These are phyloP conservation scores for Schizonepeta tenuifolia DNA, from an alignment of 257 asterid genomes.

Conservation along the genomic window DNA sequence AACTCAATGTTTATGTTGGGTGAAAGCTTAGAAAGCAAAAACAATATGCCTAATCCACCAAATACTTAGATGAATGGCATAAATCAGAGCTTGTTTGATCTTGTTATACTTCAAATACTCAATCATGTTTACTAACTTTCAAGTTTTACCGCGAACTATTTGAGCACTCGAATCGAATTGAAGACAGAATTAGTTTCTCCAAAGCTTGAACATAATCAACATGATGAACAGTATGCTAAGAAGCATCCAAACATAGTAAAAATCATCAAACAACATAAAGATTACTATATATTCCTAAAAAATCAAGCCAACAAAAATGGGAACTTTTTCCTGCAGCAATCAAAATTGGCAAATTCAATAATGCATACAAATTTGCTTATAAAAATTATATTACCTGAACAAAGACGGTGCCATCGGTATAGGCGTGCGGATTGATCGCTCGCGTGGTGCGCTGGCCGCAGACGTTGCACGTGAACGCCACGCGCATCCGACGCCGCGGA, in stretches of 20 bases:
- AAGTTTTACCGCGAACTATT: neutral
- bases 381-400: conserved; percentile 67
- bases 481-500: conserved; percentile 93
- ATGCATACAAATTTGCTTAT: neutral
- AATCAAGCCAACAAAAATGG: neutral
- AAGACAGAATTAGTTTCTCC: neutral
- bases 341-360: neutral
- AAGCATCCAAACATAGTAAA: neutral
- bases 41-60: too few relatives aligned
- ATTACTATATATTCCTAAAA: neutral
- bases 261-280: neutral
- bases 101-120: neutral
- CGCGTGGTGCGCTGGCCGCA: conserved; percentile 98
- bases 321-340: neutral
- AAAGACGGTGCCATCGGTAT: conserved; percentile 95
- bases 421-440: conserved; percentile 97
- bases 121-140: neutral
- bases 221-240: neutral
- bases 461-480: conserved; percentile 91
- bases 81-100: too few relatives aligned
- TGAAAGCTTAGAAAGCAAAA: neutral
- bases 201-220: neutral
- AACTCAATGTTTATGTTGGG: too few relatives aligned
- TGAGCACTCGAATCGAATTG: neutral
- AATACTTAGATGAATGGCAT: too few relatives aligned